Evolutionary conservation across 73 alveolate genomes (phyloP), one percentile per base, ranked within the genome.

Genomic region (Paramecium bursaria): DNA sequence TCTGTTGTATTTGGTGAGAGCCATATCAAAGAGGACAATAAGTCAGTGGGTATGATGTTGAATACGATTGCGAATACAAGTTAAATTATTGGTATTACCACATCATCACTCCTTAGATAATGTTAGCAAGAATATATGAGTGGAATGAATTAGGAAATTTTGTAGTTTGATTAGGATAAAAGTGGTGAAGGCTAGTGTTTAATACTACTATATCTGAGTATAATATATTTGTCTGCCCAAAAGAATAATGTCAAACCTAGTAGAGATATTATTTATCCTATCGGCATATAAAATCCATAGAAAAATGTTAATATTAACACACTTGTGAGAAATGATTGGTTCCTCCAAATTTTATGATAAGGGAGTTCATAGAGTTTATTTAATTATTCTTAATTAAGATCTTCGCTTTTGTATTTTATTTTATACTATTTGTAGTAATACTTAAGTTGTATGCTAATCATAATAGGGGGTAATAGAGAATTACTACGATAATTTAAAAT

Each of bases 161-260:
- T 23, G 15, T 29, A 57, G 30, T 29, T 26, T 57, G 26, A 48
- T 25, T 29, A 44, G 2, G 76, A 57, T 29, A 57, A 26, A 26
- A 29, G 26, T 27, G 76, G 31, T 0, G 76, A 57, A n/a, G 49
- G 50, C 50, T 57, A 11, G 31, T 57, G 39, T 29, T 57, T 57
- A 3, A 57, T 50, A n/a, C 51, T 57, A 4, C 50, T 29, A 10
- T 57, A 44, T 11, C 39, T 57, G 3, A 57, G n/a, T 11, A 57
- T 4, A 1, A 29, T 26, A 57, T 29, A 57, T 57, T 57, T 57
- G 31, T 57, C 76, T 11, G 76, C 76, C 76, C 51, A 57, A 57
- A 29, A 57, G 31, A 10, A 57, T 2, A 57, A 25, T 25, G 29
- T 14, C 15, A 57, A 29, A 17, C 76, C 76, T 26, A 57, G 1